A percentile compares a stretch with the other conserved stretches of the same genome.
These are phyloP conservation scores for Solanum etuberosum DNA, from an alignment of 257 asterid species.

Conservation along the genomic window DNA sequence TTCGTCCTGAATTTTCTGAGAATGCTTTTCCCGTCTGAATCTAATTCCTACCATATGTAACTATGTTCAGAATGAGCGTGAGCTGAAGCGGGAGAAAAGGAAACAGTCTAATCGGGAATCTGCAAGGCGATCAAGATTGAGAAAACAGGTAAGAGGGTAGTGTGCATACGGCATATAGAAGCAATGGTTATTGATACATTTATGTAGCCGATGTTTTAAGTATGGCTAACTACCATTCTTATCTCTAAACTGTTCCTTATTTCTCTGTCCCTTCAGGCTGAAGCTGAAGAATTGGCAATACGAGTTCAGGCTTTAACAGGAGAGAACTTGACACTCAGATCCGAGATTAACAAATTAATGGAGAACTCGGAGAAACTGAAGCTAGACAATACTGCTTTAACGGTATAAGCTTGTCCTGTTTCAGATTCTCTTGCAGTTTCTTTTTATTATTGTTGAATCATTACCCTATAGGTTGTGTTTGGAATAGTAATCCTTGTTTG, in stretches of 20 bases:
- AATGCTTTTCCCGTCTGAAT: not conserved
- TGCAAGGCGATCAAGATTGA: conserved; percentile 93
- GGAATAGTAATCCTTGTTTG: not conserved
- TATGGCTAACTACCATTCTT: not conserved
- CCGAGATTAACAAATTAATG: conserved; percentile 50
- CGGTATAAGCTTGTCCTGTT: conserved; percentile 22
- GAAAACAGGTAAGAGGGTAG: conserved; percentile 63
- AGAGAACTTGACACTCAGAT: conserved; percentile 66
- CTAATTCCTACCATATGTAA: not conserved
- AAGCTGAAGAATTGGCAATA: conserved; percentile 72
- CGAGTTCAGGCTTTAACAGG: conserved; percentile 56
- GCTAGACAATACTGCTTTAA: conserved; percentile 58
- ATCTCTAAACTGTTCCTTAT: not conserved
- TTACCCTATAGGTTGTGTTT: not conserved
- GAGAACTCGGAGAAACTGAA: conserved; percentile 59
- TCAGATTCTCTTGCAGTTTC: not conserved
- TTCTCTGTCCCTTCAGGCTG: conserved; percentile 41
- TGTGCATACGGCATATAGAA: not conserved
- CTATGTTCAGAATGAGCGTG: conserved; percentile 61
- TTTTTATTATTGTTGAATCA: not conserved
- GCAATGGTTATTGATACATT: not conserved
- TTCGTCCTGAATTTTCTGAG: not conserved
- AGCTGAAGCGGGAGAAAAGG: conserved; percentile 84
- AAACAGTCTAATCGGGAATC: conserved; percentile 98
- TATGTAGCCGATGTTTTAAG: not conserved